A percentile compares a stretch with the other conserved stretches of the same genome.
These are phyloP conservation scores for Zangia roseola DNA, from an alignment of 768 basidiomycete species.

Conservation along the genomic window DNA sequence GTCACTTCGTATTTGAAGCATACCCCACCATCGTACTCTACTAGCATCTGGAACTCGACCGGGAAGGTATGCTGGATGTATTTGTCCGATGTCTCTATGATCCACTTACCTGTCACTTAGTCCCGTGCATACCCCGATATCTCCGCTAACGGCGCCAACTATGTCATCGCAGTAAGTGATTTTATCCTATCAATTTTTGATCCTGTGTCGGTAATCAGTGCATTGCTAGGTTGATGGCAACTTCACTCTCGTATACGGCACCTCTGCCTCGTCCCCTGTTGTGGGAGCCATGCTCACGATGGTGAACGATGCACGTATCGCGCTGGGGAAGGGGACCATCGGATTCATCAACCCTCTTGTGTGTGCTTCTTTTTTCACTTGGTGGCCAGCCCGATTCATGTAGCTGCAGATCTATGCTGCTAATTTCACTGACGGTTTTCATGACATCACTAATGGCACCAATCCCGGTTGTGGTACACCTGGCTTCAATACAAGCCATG, in stretches of 20 bases:
- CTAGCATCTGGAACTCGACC: conserved; percentile 45
- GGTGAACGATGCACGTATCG: conserved; percentile 59
- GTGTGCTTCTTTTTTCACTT: conserved; percentile 2
- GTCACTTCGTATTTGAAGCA: conserved; percentile 45
- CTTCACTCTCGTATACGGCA: conserved; percentile 46
- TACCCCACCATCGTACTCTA: conserved; percentile 41
- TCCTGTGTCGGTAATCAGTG: conserved; percentile 10
- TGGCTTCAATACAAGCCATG: conserved; percentile 30
- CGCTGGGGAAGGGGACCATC: conserved; percentile 43
- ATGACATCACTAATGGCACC: conserved; percentile 46
- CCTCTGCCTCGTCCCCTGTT: conserved; percentile 61
- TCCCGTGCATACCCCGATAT: conserved; percentile 61
- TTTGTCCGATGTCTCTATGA: background rate
- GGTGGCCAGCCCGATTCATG: conserved; percentile 9
- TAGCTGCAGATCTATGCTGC: conserved; percentile 37
- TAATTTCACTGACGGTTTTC: conserved; percentile 41
- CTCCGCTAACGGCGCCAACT: conserved; percentile 50
- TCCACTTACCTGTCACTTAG: conserved; percentile 28
- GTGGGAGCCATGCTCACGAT: conserved; percentile 60
- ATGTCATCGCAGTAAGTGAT: conserved; percentile 18
- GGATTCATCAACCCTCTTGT: conserved; percentile 60
- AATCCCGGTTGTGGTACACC: conserved; percentile 47
- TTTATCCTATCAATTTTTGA: conserved; percentile 1
- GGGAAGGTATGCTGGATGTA: conserved; percentile 30
- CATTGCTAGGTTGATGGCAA: conserved; percentile 36